Percentiles rank a stretch among this genome's conserved stretches.
Conservation (phyloP, 2,329 filamentous ascomycete species). For the Curvularia sp. region DNA sequence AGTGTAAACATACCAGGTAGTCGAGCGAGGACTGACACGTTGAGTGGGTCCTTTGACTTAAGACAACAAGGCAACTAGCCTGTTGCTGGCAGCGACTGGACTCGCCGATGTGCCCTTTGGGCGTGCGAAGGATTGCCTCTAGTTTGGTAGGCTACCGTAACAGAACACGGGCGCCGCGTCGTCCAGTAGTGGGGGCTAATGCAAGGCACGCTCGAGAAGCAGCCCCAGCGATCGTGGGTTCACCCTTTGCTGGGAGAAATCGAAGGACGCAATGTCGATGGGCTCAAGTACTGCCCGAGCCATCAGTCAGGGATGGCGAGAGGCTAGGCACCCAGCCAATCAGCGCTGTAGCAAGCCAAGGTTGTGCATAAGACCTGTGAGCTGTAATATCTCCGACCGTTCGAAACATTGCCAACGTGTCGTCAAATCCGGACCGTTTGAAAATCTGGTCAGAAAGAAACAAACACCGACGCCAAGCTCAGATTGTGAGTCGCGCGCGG, state of each 20-base stretch:
- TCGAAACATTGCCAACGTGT: constrained; percentile 8
- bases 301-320: constrained; percentile 3
- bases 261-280: constrained; percentile 10
- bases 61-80: constrained; percentile 11
- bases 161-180: constrained; percentile 9
- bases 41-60: constrained; percentile 11
- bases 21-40: constrained; percentile 15
- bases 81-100: constrained; percentile 10
- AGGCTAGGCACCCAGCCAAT: neutral
- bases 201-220: constrained; percentile 18
- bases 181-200: constrained; percentile 10
- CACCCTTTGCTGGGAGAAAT: constrained; percentile 2
- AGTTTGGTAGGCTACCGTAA: constrained; percentile 15
- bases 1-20: constrained; percentile 31
- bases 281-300: constrained; percentile 7
- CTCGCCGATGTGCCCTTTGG: constrained; percentile 16
- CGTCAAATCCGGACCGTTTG: constrained; percentile 7
- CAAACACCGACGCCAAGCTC: constrained; percentile 1
- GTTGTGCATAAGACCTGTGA: neutral
- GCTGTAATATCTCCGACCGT: constrained; percentile 1
- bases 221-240: constrained; percentile 7
- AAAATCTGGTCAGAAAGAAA: constrained; percentile 7
- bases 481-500: neutral
- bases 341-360: neutral
- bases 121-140: constrained; percentile 1